phyloP scores from a whole-genome alignment of 75 land plant genomes.

The Cunninghamia lanceolata region DNA sequence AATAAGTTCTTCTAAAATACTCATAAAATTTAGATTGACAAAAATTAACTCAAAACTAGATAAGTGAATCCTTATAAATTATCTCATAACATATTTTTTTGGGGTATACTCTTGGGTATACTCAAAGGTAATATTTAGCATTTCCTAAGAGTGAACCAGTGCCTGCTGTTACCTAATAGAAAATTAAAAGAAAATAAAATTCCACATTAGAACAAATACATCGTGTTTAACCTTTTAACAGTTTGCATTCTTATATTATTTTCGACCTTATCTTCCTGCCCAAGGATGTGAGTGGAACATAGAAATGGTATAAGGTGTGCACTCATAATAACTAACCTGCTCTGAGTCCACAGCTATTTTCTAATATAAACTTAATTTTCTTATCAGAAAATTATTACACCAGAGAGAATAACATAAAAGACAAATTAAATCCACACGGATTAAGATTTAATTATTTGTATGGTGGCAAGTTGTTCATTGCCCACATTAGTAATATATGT shows the following conservation, averaged over 20 bases:
- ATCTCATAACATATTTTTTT: too few species aligned
- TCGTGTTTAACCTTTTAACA: background rate
- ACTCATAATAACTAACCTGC: background rate
- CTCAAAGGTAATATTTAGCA: too few species aligned
- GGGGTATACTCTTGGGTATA: too few species aligned
- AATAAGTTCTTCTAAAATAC: too few species aligned
- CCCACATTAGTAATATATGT: too few species aligned
- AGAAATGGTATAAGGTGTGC: background rate
- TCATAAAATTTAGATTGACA: background rate
- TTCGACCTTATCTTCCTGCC: background rate
- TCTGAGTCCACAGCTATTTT: background rate
- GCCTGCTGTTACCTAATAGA: background rate
- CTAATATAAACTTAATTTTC: background rate
- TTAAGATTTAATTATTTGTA: background rate
- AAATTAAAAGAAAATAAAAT: too few species aligned
- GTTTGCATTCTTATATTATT: background rate
- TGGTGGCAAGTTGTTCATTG: background rate
- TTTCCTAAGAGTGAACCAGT: background rate
- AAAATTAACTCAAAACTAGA: background rate
- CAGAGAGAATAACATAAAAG: background rate
- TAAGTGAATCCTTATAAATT: too few species aligned
- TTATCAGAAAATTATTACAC: background rate
- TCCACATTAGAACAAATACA: too few species aligned
- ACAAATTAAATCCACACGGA: background rate
- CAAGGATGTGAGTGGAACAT: background rate